Conservation (phyloP, 257 asterid species). For the Fraxinus cuspidata region DNA sequence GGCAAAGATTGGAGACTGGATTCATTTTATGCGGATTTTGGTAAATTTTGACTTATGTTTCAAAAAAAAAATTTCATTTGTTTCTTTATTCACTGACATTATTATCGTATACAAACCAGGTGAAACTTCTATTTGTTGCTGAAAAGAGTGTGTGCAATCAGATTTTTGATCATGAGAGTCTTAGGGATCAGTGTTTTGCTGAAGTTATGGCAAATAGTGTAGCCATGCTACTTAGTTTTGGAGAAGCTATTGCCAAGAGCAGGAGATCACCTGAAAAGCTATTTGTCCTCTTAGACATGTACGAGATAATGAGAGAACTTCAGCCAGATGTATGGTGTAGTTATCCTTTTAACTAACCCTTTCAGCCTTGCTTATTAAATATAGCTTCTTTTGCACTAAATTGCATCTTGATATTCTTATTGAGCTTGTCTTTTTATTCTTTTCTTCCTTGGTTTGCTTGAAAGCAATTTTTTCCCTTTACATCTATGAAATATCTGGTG, state of each 20-base stretch:
- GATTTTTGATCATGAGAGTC: slow-evolving; percentile 58
- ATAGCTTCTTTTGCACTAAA: slow-evolving; percentile 13
- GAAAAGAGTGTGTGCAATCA: slow-evolving; percentile 84
- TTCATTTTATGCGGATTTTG: slow-evolving; percentile 76
- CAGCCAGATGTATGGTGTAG: slow-evolving; percentile 62
- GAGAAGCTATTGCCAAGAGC: slow-evolving; percentile 93
- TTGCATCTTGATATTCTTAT: slow-evolving; percentile 12
- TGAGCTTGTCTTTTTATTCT: slow-evolving; percentile 12
- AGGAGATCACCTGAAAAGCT: slow-evolving; percentile 91
- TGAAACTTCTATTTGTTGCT: slow-evolving; percentile 78
- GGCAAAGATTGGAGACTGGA: slow-evolving; percentile 91
- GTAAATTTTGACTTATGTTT: slow-evolving; percentile 41
- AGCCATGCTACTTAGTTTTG: slow-evolving; percentile 73
- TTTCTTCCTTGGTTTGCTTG: slow-evolving; percentile 1
- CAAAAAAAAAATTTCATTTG: neutral
- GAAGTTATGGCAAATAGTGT: slow-evolving; percentile 75
- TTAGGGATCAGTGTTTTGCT: slow-evolving; percentile 81
- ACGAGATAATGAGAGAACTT: slow-evolving; percentile 90
- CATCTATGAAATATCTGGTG: neutral
- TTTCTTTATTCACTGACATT: slow-evolving; percentile 17
- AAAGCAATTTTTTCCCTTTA: neutral
- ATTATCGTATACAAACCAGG: slow-evolving; percentile 41
- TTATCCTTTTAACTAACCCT: slow-evolving; percentile 10
- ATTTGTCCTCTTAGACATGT: slow-evolving; percentile 95
- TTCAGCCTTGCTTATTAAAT: slow-evolving; percentile 1